A percentile compares a stretch with the other conserved stretches of the same genome.
These are phyloP conservation scores for Trametopsis cervina DNA, from an alignment of 768 basidiomycete species.

Conservation along the genomic window DNA sequence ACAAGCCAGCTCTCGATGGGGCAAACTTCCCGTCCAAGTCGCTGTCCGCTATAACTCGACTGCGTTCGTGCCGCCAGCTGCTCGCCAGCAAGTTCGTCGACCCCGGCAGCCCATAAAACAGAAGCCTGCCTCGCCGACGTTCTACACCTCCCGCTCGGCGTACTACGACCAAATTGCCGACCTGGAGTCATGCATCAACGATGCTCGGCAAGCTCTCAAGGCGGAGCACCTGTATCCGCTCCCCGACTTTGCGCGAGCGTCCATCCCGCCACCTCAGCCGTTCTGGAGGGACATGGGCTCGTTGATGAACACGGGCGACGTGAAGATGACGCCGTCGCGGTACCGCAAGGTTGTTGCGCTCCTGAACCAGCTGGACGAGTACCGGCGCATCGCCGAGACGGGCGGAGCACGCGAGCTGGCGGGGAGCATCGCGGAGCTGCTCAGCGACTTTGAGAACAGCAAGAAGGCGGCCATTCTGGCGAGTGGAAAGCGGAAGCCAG, in stretches of 20 bases:
- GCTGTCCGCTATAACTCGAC: background rate
- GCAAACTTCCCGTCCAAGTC: background rate
- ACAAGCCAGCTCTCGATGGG: background rate
- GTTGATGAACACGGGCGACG: slow-evolving; percentile 50
- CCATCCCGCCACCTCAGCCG: slow-evolving; percentile 49
- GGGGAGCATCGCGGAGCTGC: slow-evolving; percentile 39
- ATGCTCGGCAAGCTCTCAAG: slow-evolving; percentile 53
- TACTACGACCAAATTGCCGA: slow-evolving; percentile 68
- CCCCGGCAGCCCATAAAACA: slow-evolving; percentile 5
- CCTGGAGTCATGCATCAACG: slow-evolving; percentile 57
- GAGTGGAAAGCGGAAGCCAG: slow-evolving; percentile 44
- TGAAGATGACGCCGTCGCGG: slow-evolving; percentile 57
- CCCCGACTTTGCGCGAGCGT: slow-evolving; percentile 57
- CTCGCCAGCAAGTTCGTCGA: slow-evolving; percentile 4
- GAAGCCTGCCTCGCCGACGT: slow-evolving; percentile 63
- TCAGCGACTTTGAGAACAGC: slow-evolving; percentile 54
- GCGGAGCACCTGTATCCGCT: slow-evolving; percentile 69
- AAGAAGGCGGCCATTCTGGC: slow-evolving; percentile 50
- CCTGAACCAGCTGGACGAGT: slow-evolving; percentile 60
- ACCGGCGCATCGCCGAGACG: slow-evolving; percentile 49
- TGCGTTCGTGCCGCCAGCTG: slow-evolving; percentile 3
- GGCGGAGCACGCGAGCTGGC: slow-evolving; percentile 56
- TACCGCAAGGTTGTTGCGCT: slow-evolving; percentile 59
- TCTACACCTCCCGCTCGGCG: slow-evolving; percentile 74
- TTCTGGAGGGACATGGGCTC: slow-evolving; percentile 65